Percentiles rank a stretch among this genome's conserved stretches.
phyloP scores from a whole-genome alignment of 2,329 filamentous ascomycete genomes.

The Phialocephala sp. region DNA sequence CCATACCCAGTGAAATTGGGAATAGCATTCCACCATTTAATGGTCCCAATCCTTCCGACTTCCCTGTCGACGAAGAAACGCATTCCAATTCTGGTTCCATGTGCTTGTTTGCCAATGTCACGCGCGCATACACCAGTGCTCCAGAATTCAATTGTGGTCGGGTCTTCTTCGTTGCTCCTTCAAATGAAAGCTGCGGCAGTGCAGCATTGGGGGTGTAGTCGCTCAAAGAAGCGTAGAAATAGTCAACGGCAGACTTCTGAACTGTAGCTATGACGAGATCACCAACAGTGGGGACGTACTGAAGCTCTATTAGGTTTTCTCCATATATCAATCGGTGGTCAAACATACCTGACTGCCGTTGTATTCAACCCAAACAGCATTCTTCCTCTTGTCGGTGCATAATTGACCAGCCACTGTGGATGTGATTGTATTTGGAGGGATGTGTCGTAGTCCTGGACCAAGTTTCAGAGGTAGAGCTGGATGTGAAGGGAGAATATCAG shows the following conservation, averaged over 20 bases:
- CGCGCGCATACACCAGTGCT: constrained; percentile 86
- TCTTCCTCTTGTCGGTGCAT: constrained; percentile 72
- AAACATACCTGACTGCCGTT: constrained; percentile 68
- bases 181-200: constrained; percentile 89
- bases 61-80: constrained; percentile 83
- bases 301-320: constrained; percentile 31
- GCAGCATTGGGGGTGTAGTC: constrained; percentile 67
- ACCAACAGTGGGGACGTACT: constrained; percentile 81
- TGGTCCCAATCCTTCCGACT: constrained; percentile 85
- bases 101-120: constrained; percentile 77
- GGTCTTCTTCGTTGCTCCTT: constrained; percentile 90
- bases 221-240: constrained; percentile 80
- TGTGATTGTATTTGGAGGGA: constrained; percentile 76
- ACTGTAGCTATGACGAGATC: constrained; percentile 91
- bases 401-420: constrained; percentile 72
- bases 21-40: constrained; percentile 88
- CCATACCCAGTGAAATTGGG: constrained; percentile 77
- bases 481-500: constrained; percentile 68
- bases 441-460: constrained; percentile 82
- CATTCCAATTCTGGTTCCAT: constrained; percentile 93
- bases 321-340: not conserved
- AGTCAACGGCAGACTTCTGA: constrained; percentile 74
- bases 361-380: constrained; percentile 78
- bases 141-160: constrained; percentile 77
- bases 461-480: constrained; percentile 76